Evolutionary conservation across 306 rosid genomes (phyloP).

Genomic region (Fragaria vesca): DNA sequence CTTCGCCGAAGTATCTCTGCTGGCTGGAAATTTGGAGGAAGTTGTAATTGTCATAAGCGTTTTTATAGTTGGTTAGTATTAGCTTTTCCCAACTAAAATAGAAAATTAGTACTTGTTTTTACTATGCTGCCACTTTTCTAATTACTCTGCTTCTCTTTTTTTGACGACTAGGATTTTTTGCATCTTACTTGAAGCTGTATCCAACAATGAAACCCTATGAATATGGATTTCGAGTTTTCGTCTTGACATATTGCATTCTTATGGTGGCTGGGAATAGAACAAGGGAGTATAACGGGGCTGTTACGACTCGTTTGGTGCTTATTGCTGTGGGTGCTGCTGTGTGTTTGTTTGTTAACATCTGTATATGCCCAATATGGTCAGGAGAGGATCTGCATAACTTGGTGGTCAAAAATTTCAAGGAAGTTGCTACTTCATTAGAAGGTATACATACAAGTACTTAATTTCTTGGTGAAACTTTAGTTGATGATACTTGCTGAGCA

Average conservation of each 20-base stretch:
- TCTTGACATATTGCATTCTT: constrained; percentile 65
- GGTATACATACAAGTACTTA: constrained; percentile 22
- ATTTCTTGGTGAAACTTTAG: neutral
- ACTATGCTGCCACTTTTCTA: neutral
- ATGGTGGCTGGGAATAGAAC: constrained; percentile 56
- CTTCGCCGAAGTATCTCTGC: constrained; percentile 39
- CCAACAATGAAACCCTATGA: constrained; percentile 73
- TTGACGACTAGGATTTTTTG: constrained; percentile 39
- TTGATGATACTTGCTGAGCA: neutral
- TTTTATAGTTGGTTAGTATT: constrained; percentile 51
- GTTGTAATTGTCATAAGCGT: constrained; percentile 42
- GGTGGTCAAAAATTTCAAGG: constrained; percentile 59
- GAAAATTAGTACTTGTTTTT: neutral
- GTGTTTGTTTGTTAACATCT: constrained; percentile 52
- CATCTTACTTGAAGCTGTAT: constrained; percentile 43
- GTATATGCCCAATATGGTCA: constrained; percentile 68
- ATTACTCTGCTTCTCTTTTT: neutral
- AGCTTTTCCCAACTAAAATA: neutral
- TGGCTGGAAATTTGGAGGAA: constrained; percentile 41
- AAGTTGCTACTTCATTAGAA: constrained; percentile 62
- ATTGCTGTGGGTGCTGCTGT: constrained; percentile 63
- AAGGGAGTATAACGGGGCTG: constrained; percentile 28
- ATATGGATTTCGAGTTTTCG: constrained; percentile 69
- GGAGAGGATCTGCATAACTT: constrained; percentile 75
- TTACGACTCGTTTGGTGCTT: constrained; percentile 42